phyloP scores from a whole-genome alignment of 2,329 filamentous ascomycete species.

The Colletotrichum sublineola region DNA sequence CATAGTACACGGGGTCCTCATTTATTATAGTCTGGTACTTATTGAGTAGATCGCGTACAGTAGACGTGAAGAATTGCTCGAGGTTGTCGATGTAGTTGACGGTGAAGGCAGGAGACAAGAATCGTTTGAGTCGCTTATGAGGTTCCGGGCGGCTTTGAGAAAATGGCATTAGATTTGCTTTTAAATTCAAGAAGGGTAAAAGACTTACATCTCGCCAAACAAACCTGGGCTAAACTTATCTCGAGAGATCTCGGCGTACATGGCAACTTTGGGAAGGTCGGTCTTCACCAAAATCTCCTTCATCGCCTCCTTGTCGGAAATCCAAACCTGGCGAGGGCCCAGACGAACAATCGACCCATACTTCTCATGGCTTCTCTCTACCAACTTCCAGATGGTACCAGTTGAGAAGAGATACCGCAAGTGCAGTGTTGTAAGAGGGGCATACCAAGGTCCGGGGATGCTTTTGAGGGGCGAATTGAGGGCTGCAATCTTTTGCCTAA shows the following conservation, averaged over 20 bases:
- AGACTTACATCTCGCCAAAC: slow-evolving; percentile 45
- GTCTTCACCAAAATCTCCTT: slow-evolving; percentile 44
- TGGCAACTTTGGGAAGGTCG: slow-evolving; percentile 45
- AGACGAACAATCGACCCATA: slow-evolving; percentile 44
- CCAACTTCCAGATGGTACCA: slow-evolving; percentile 45
- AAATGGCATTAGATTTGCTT: background rate
- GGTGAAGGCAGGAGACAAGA: slow-evolving; percentile 47
- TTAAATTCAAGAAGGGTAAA: background rate
- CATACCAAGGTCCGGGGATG: slow-evolving; percentile 44
- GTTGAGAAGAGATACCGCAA: slow-evolving; percentile 44
- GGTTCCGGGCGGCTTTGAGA: slow-evolving; percentile 44
- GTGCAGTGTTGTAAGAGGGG: slow-evolving; percentile 43
- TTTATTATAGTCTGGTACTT: slow-evolving; percentile 32
- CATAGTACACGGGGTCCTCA: slow-evolving; percentile 26
- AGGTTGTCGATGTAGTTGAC: slow-evolving; percentile 47
- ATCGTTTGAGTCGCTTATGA: slow-evolving; percentile 46
- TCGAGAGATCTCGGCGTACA: slow-evolving; percentile 45
- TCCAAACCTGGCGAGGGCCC: slow-evolving; percentile 45
- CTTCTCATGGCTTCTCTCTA: slow-evolving; percentile 41
- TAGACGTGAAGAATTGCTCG: slow-evolving; percentile 44
- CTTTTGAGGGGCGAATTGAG: slow-evolving; percentile 37
- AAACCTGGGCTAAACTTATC: slow-evolving; percentile 42
- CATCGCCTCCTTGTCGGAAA: slow-evolving; percentile 45
- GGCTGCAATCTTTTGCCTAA: slow-evolving; percentile 24
- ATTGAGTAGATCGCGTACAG: slow-evolving; percentile 38